Conservation (phyloP, 768 basidiomycete species). For the Goffeauzyma gilvescens region DNA sequence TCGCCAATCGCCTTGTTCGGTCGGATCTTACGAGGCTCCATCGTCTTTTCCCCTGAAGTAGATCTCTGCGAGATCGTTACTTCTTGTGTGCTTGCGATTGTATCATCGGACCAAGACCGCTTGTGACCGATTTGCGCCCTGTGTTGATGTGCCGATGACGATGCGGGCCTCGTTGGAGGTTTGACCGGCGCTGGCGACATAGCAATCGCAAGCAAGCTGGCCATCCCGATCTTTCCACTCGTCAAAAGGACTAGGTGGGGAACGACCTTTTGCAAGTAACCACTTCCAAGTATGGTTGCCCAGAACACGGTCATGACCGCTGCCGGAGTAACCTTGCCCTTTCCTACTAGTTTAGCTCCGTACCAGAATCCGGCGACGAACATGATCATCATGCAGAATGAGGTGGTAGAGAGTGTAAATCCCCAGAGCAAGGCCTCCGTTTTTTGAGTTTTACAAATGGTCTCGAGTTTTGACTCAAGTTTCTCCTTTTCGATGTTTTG, state of each 20-base stretch:
- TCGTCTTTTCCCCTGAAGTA: too few species aligned
- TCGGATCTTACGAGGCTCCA: too few species aligned
- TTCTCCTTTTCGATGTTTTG: constrained; percentile 40
- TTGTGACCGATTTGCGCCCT: background rate
- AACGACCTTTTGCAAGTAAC: constrained; percentile 68
- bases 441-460: constrained; percentile 38
- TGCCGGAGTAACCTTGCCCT: constrained; percentile 48
- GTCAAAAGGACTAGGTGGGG: constrained; percentile 58
- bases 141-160: background rate
- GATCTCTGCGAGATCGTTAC: too few species aligned
- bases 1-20: constrained; percentile 54
- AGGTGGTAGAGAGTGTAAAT: constrained; percentile 44
- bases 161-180: background rate
- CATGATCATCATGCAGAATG: constrained; percentile 74
- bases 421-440: constrained; percentile 59
- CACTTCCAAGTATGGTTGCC: constrained; percentile 80
- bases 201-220: constrained; percentile 45
- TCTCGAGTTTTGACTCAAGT: constrained; percentile 37
- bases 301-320: constrained; percentile 94
- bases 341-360: constrained; percentile 69
- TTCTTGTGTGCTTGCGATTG: too few species aligned
- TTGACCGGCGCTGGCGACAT: constrained; percentile 26
- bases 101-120: too few species aligned
- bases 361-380: constrained; percentile 98
- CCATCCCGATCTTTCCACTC: constrained; percentile 69